A percentile compares a stretch with the other conserved stretches of the same genome.
These are phyloP conservation scores for Tricholoma terreum DNA, from an alignment of 768 basidiomycete species.

Conservation along the genomic window DNA sequence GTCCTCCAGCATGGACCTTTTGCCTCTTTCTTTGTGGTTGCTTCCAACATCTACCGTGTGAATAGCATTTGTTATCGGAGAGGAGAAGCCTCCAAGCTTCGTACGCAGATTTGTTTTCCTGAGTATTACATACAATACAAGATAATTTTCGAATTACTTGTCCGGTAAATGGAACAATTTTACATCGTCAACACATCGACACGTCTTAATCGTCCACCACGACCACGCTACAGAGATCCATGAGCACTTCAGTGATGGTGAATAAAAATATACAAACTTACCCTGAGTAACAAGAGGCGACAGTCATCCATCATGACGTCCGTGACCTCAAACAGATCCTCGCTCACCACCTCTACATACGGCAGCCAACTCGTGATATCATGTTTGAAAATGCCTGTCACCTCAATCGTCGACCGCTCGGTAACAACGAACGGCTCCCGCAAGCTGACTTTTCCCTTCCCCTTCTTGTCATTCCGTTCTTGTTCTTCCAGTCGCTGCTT, in stretches of 20 bases:
- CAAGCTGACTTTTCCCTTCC: conserved; percentile 25
- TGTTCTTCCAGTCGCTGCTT: conserved; percentile 12
- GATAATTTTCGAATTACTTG: not conserved
- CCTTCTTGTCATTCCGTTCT: conserved; percentile 20
- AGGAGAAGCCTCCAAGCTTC: not conserved
- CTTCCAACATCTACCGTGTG: no score
- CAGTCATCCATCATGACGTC: conserved; percentile 60
- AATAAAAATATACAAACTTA: conserved; percentile 21
- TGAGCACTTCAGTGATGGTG: not conserved
- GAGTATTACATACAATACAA: not conserved
- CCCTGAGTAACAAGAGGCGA: conserved; percentile 47
- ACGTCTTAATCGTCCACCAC: conserved; percentile 33
- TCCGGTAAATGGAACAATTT: not conserved
- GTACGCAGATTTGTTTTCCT: not conserved
- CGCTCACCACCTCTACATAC: conserved; percentile 49
- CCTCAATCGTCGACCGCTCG: conserved; percentile 37
- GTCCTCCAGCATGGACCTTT: no score
- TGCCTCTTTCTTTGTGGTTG: no score
- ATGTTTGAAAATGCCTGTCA: conserved; percentile 43
- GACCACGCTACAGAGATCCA: conserved; percentile 31
- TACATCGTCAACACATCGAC: conserved; percentile 48
- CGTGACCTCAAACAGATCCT: conserved; percentile 46
- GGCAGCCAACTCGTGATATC: conserved; percentile 48
- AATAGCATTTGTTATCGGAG: no score
- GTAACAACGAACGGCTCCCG: conserved; percentile 36